A percentile compares a stretch with the other conserved stretches of the same genome.
Conservation (phyloP, 495 filamentous ascomycete species). For the Neurospora sp. region DNA sequence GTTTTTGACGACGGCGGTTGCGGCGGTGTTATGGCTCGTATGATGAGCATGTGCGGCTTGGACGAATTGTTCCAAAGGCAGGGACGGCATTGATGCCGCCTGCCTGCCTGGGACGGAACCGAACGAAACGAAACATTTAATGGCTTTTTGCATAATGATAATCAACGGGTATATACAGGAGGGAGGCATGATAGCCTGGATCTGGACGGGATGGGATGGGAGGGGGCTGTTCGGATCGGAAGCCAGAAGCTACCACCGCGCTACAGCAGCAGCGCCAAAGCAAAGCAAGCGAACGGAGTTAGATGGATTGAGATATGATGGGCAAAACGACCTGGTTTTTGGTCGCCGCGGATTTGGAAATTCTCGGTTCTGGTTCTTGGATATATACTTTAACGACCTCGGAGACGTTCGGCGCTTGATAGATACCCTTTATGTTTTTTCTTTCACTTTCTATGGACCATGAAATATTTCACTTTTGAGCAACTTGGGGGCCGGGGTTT, state of each 20-base stretch:
- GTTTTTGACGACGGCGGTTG: not conserved
- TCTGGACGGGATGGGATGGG: not conserved
- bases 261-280: not conserved
- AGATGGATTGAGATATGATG: not conserved
- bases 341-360: not conserved
- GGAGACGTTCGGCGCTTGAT: not conserved
- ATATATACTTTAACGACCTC: not conserved
- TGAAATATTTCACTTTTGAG: not conserved
- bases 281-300: not conserved
- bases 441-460: not conserved
- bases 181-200: not conserved
- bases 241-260: not conserved
- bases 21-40: not conserved
- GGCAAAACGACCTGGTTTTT: not conserved
- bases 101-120: fast-evolving
- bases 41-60: not conserved
- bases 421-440: not conserved
- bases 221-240: not conserved
- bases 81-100: not conserved
- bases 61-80: not conserved
- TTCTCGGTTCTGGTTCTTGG: not conserved
- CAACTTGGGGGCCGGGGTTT: too few species aligned
- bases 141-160: not conserved
- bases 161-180: not conserved
- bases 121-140: not conserved